Conservation (phyloP, 179 eudicot genomes). For the Monotropa hypopitys region DNA sequence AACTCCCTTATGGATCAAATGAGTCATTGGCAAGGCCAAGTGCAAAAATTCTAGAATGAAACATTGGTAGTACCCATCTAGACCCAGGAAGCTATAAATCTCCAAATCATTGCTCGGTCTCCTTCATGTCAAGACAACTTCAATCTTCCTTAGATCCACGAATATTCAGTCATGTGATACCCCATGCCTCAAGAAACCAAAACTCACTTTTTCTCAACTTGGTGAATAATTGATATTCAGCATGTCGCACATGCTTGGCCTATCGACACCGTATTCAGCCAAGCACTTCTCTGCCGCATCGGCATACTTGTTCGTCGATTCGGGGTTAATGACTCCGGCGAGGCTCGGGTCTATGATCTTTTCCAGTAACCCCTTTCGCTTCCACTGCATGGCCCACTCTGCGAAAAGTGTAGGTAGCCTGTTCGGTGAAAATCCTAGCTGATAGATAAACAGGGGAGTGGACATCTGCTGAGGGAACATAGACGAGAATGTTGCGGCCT, state of each 20-base stretch:
- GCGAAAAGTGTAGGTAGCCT: constrained; percentile 58
- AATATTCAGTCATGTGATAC: too few species aligned
- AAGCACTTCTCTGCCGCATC: constrained; percentile 94
- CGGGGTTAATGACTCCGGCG: constrained; percentile 39
- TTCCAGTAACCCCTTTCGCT: constrained; percentile 63
- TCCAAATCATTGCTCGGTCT: too few species aligned
- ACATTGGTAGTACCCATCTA: too few species aligned
- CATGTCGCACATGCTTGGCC: constrained; percentile 96
- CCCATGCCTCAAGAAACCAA: too few species aligned
- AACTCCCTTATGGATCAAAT: too few species aligned
- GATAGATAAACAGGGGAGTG: constrained; percentile 41
- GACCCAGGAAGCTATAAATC: too few species aligned
- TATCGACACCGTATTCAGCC: constrained; percentile 74
- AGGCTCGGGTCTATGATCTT: constrained; percentile 62
- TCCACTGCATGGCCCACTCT: constrained; percentile 83
- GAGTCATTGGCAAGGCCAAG: too few species aligned
- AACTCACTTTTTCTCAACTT: too few species aligned
- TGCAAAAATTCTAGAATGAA: too few species aligned
- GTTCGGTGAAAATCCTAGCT: constrained; percentile 38
- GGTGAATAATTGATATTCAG: too few species aligned
- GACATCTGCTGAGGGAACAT: constrained; percentile 27
- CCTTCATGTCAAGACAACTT: too few species aligned
- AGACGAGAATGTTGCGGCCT: constrained; percentile 15
- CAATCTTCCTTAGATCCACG: too few species aligned
- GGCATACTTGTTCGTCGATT: constrained; percentile 64